A percentile compares a stretch with the other conserved stretches of the same genome.
These are phyloP conservation scores for Chlamydomonas applanata DNA, from an alignment of 139 green algal genomes.

Conservation along the genomic window DNA sequence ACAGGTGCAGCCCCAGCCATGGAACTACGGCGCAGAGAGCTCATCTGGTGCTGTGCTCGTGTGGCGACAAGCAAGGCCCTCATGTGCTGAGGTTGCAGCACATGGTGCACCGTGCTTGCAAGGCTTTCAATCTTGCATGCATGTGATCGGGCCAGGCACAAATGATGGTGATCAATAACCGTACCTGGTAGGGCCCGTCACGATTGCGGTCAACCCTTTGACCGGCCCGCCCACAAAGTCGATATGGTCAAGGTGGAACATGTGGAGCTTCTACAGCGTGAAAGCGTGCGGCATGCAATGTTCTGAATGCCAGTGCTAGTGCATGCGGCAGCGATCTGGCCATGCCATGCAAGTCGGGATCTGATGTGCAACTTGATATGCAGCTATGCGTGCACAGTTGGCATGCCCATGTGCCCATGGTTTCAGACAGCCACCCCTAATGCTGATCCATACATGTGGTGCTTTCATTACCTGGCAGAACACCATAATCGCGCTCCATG, in stretches of 20 bases:
- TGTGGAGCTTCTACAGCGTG: slow-evolving; percentile 39
- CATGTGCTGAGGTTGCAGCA: neutral
- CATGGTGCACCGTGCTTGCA: slow-evolving; percentile 1
- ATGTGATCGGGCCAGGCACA: slow-evolving; percentile 1
- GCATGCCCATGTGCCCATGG: too few species aligned
- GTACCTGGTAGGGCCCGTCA: slow-evolving; percentile 80
- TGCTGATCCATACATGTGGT: neutral
- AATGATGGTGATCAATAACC: too few species aligned
- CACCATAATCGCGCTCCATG: neutral
- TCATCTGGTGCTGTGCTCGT: too few species aligned
- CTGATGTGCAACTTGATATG: too few species aligned
- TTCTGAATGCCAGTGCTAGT: too few species aligned
- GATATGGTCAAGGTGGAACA: slow-evolving; percentile 50
- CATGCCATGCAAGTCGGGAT: too few species aligned
- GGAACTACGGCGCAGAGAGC: too few species aligned
- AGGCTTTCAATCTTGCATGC: neutral
- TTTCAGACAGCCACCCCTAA: too few species aligned
- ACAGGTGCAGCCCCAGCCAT: neutral
- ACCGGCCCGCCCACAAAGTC: slow-evolving; percentile 51
- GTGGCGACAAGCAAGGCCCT: too few species aligned
- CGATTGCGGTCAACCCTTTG: slow-evolving; percentile 56
- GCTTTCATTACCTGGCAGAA: neutral
- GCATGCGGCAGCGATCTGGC: too few species aligned
- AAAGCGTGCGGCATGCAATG: neutral
- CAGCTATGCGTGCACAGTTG: too few species aligned